These are phyloP conservation scores for Agrostemma githago DNA, from an alignment of 148 eudicot genomes.

Conservation along the genomic window DNA sequence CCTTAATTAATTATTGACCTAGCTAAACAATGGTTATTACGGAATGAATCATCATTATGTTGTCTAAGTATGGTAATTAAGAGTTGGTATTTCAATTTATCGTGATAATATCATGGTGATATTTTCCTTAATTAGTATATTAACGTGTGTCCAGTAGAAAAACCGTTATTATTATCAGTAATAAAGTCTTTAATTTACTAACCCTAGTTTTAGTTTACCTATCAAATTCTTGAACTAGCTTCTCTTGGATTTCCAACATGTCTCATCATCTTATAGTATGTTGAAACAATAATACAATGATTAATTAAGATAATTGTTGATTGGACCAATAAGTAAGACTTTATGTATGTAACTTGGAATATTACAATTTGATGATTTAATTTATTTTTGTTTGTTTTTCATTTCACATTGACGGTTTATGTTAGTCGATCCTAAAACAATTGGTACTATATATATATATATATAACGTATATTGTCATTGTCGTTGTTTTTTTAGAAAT, in stretches of 20 bases:
- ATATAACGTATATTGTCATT: too few species aligned
- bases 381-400: neutral
- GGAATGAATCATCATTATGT: too few species aligned
- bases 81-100: too few species aligned
- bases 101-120: too few species aligned
- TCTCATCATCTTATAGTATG: neutral
- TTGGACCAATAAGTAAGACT: neutral
- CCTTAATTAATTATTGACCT: constrained; percentile 22
- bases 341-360: neutral
- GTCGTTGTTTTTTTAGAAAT: too few species aligned
- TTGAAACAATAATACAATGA: neutral
- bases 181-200: neutral
- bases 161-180: too few species aligned
- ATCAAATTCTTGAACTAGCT: neutral
- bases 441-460: neutral
- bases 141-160: too few species aligned
- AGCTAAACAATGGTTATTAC: neutral
- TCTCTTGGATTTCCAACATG: neutral
- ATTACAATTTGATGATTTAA: neutral
- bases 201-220: constrained; percentile 1
- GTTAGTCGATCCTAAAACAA: neutral
- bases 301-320: neutral
- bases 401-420: neutral
- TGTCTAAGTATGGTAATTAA: too few species aligned
- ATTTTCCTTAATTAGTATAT: too few species aligned